Evolutionary conservation across 306 rosid species (phyloP).

Genomic region (Casuarina cunninghamiana): DNA sequence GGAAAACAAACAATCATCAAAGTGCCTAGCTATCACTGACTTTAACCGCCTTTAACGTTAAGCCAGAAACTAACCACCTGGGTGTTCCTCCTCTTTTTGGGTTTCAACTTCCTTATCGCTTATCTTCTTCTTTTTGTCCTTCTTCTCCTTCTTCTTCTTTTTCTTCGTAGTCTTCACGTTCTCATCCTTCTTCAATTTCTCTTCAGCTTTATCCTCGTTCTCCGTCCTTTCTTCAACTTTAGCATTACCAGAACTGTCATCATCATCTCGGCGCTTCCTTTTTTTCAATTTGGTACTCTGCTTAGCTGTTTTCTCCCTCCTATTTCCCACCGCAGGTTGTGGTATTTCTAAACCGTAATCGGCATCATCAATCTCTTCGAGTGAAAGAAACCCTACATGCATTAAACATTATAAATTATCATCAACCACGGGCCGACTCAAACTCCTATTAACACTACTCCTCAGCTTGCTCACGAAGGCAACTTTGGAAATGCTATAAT

Average conservation of each 20-base stretch:
- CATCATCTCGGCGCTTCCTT: constrained; percentile 28
- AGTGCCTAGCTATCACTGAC: neutral
- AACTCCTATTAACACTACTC: neutral
- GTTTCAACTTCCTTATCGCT: constrained; percentile 31
- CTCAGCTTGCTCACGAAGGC: neutral
- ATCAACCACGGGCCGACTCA: neutral
- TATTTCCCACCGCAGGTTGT: constrained; percentile 34
- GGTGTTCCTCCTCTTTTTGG: constrained; percentile 28
- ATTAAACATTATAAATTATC: neutral
- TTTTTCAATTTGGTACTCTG: constrained; percentile 32
- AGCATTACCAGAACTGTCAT: constrained; percentile 25
- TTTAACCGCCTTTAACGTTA: neutral
- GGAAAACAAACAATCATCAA: neutral
- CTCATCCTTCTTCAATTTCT: constrained; percentile 32
- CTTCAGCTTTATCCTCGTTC: constrained; percentile 26
- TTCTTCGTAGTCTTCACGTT: constrained; percentile 31
- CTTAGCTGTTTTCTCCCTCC: constrained; percentile 32
- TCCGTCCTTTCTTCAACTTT: constrained; percentile 17
- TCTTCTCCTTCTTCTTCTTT: constrained; percentile 38
- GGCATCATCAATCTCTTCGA: constrained; percentile 90
- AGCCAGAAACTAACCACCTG: constrained; percentile 49
- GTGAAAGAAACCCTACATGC: constrained; percentile 69
- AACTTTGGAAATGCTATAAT: neutral
- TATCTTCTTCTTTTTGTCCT: constrained; percentile 27
- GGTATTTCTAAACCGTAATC: constrained; percentile 65